Base-by-base conservation (phyloP, 2,329 filamentous ascomycete genomes). In the Exophiala sp. region DNA sequence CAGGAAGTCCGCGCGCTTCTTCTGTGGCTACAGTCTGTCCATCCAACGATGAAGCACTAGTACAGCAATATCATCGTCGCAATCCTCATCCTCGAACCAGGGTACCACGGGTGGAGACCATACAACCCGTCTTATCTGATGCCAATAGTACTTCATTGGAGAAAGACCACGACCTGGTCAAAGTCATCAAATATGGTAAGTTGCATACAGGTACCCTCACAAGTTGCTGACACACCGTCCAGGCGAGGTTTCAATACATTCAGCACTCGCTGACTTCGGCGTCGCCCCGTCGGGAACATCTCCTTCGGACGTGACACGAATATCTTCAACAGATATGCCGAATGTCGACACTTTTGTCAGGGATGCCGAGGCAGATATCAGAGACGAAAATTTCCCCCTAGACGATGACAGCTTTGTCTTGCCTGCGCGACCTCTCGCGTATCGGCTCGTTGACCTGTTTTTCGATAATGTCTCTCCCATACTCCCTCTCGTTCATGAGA, bases 41-140 rank as follows among this genome's bases (percentile, higher is more conserved):
- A 61, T 69, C 1, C 66, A 65, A 12, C 70, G 52, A 9, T 58
- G 62, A 20, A 68, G 67, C 47, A 71, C 69, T 38, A 69, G 71
- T 68, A 69, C 18, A 36, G 52, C 41, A 42, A 14, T 20, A 46
- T 50, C 7, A 38, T 32, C 24, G 38, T 14, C 21, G 21, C 36
- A 24, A 4, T 32, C 44, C 44, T 11, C 44, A 34, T 10, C 16
- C 5, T 8, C 44, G 29, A 3, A 8, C 32, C 12, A 2, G 3
- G 2, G 9, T 20, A 2, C 8, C 44, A 2, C 44, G 24, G 2
- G 3, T 36, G 2, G 24, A 47, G 3, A 3, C n/a, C 7, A n/a
- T 35, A 20, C 44, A 47, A 3, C 44, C 44, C 16, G 12, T 47
- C 11, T 8, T 29, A 3, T 35, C 44, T n/a, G 44, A 47, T 42